These are phyloP conservation scores for Suhomyces vadensis DNA, from an alignment of 805 yeast genomes.

Conservation along the genomic window DNA sequence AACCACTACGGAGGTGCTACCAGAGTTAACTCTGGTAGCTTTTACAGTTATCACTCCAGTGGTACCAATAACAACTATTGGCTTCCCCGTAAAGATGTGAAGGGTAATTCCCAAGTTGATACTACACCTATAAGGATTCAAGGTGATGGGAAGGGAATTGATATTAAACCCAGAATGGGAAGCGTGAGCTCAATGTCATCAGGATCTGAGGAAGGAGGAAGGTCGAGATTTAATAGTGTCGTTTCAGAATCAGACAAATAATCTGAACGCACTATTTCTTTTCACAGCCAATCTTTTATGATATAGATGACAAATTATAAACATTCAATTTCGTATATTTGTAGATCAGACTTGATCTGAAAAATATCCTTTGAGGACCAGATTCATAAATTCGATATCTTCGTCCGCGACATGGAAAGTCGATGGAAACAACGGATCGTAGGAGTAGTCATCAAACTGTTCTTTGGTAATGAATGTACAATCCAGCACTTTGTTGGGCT, in stretches of 20 bases:
- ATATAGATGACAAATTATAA: neutral
- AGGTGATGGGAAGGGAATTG: constrained; percentile 2
- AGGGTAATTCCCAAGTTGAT: neutral
- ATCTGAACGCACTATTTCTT: neutral
- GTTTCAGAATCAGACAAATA: constrained; percentile 14
- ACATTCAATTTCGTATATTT: too few species aligned
- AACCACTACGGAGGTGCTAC: constrained; percentile 31
- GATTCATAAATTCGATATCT: constrained; percentile 4
- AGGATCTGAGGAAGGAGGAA: constrained; percentile 13
- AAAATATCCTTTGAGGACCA: neutral
- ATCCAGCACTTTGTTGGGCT: neutral
- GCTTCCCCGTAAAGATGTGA: constrained; percentile 28
- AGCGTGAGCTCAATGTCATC: constrained; percentile 16
- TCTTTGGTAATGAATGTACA: neutral
- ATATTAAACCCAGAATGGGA: constrained; percentile 15
- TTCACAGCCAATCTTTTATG: neutral
- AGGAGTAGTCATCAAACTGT: neutral
- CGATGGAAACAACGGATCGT: neutral
- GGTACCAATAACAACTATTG: constrained; percentile 42
- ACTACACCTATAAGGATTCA: neutral
- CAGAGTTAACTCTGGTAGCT: constrained; percentile 40
- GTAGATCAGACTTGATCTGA: neutral
- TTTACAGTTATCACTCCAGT: constrained; percentile 36
- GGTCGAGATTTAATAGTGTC: constrained; percentile 21
- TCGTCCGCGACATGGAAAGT: constrained; percentile 1